A percentile compares a stretch with the other conserved stretches of the same genome.
These are phyloP conservation scores for Colletotrichum sp. DNA, from an alignment of 2,329 filamentous ascomycete genomes.

Conservation along the genomic window DNA sequence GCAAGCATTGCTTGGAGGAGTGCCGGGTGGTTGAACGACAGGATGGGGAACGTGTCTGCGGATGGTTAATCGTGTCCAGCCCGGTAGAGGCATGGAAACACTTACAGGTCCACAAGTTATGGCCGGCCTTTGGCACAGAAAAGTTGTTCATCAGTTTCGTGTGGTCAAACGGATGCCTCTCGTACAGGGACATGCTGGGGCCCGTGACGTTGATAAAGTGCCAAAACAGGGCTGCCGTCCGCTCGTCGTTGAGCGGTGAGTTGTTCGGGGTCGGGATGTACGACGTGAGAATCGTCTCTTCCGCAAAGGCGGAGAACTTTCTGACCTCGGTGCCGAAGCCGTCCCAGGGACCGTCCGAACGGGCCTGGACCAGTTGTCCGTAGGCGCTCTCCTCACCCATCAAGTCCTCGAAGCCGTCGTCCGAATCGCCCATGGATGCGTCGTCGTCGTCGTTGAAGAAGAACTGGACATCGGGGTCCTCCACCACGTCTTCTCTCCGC, in stretches of 20 bases:
- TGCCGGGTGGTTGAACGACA: conserved; percentile 84
- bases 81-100: conserved; percentile 8
- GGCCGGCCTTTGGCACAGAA: conserved; percentile 65
- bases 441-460: conserved; percentile 62
- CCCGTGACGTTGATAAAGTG: conserved; percentile 92
- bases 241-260: conserved; percentile 79
- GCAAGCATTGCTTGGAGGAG: conserved; percentile 91
- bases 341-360: conserved; percentile 40
- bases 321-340: conserved; percentile 50
- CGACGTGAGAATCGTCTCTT: conserved; percentile 61
- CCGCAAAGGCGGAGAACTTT: conserved; percentile 53
- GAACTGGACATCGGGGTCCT: conserved; percentile 35
- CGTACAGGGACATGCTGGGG: conserved; percentile 84
- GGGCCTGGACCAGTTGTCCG: conserved; percentile 41
- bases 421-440: conserved; percentile 65
- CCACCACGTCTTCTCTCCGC: neutral
- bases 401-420: conserved; percentile 56
- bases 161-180: conserved; percentile 79
- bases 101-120: conserved; percentile 69
- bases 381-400: conserved; percentile 39
- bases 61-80: neutral
- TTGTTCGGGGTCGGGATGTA: conserved; percentile 70
- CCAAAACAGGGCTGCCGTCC: conserved; percentile 83
- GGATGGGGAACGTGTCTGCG: conserved; percentile 75
- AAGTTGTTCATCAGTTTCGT: conserved; percentile 67